phyloP scores from a whole-genome alignment of 768 basidiomycete species.

The Collybiopsis luxurians region DNA sequence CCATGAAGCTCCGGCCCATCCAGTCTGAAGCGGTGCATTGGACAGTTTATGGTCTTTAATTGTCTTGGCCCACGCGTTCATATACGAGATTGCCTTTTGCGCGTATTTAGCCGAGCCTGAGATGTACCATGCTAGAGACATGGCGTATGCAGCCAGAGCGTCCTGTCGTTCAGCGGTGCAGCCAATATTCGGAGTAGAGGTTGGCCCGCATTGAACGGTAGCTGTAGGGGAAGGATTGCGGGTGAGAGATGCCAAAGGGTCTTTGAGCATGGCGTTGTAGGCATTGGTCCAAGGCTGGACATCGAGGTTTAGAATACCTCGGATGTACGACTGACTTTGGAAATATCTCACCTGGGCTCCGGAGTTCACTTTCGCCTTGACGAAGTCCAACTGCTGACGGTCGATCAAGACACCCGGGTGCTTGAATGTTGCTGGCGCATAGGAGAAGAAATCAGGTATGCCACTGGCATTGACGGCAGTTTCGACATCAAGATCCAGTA shows the following conservation, averaged over 20 bases:
- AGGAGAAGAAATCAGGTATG: neutral
- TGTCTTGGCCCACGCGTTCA: conserved; percentile 10
- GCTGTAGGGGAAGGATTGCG: conserved; percentile 1
- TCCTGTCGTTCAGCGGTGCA: conserved; percentile 8
- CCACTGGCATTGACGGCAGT: neutral
- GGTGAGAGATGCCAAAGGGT: conserved; percentile 2
- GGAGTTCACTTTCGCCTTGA: conserved; percentile 6
- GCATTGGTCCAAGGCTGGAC: conserved; percentile 6
- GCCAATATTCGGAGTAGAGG: conserved; percentile 4
- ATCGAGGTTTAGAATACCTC: neutral
- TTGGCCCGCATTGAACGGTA: conserved; percentile 8
- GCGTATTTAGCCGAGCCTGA: conserved; percentile 2
- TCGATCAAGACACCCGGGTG: conserved; percentile 8
- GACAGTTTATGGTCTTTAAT: conserved; percentile 7
- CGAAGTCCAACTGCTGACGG: conserved; percentile 3
- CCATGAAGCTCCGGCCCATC: conserved; percentile 9
- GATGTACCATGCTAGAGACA: conserved; percentile 7
- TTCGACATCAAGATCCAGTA: too few species aligned
- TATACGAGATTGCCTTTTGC: conserved; percentile 6
- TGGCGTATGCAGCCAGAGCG: conserved; percentile 7
- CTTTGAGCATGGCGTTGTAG: conserved; percentile 3
- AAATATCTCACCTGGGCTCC: conserved; percentile 1
- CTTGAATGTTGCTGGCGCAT: conserved; percentile 3
- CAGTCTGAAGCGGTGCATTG: conserved; percentile 9
- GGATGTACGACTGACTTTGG: neutral